Conservation (phyloP, 371 early-diverging fungal genomes). For the Capillidium heterosporum region DNA sequence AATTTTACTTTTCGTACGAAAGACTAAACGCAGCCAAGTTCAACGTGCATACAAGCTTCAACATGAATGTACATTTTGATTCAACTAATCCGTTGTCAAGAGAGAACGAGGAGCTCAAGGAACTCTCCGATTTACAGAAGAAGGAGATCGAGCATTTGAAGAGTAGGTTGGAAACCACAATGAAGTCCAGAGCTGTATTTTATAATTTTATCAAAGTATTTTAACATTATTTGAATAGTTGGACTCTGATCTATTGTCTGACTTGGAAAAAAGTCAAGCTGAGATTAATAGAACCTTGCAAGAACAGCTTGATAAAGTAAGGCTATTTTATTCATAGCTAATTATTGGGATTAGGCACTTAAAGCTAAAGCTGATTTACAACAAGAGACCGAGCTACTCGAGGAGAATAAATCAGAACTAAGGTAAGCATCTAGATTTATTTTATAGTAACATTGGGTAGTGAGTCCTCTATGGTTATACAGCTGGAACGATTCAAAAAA, state of each 20-base stretch:
- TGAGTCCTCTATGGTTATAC: neutral
- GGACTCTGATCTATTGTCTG: neutral
- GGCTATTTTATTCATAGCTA: neutral
- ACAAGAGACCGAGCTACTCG: neutral
- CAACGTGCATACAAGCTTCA: too few relatives aligned
- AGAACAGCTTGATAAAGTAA: neutral
- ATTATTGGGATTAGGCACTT: neutral
- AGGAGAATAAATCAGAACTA: neutral
- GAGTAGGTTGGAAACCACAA: neutral
- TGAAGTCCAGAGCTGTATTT: neutral
- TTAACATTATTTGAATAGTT: neutral
- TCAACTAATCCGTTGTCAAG: too few relatives aligned
- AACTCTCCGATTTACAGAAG: neutral
- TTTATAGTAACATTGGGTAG: neutral
- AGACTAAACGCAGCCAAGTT: too few relatives aligned
- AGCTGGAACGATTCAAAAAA: neutral
- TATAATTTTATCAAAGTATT: neutral
- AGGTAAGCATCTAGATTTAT: neutral
- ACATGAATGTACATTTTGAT: too few relatives aligned
- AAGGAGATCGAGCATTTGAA: neutral
- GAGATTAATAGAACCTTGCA: neutral
- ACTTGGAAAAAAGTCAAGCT: neutral
- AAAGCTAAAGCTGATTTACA: constrained; percentile 1
- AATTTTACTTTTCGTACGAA: too few relatives aligned
- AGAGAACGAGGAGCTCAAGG: too few relatives aligned